Evolutionary conservation across 2,329 filamentous ascomycete genomes (phyloP), one percentile per base, ranked within the genome.

Genomic region (Lecanicillium sp.): DNA sequence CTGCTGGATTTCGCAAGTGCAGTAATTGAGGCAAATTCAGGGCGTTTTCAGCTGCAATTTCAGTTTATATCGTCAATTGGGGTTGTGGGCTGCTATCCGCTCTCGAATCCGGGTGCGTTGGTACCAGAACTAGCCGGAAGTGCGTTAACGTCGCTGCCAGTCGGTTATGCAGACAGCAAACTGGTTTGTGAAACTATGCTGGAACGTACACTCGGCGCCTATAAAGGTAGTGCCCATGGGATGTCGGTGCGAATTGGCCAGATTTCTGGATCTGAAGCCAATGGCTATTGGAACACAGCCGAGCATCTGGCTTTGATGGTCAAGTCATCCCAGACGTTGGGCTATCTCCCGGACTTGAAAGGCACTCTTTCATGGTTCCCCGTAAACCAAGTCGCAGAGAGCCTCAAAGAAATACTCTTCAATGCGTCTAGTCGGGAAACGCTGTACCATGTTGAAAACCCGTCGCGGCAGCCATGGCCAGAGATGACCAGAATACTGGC

Each of bases 131-230:
- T 67, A n/a, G 53, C 58, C 0, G 58, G 73, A 15, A 44, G 43
- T 0, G 62, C 75, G 1, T 63, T 65, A 2, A 57, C 62, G 0
- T 68, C 72, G 0, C 58, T 75, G 4, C 64, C 67, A 1, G 69
- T 61, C 4, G 75, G 75, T 15, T 79, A 79, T 52, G 64, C 62
- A n/a, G 73, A 79, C 7, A 76, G 71, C 4, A 79, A 80, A 52
- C 71, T 56, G 32, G 64, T 65, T 0, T 78, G 74, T 55, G 75
- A 79, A 53, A 58, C 61, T 3, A 72, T 78, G 59, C 64, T 79
- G 0, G 66, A 72, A 41, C 59, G 66, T 42, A 78, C 75, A 1
- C 57, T 77, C 3, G 67, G 70, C 46, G 57, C 59, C 15, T 58
- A 71, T 51, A 67, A 68, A 0, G 49, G 60, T 0, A 60, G 51